A percentile compares a stretch with the other conserved stretches of the same genome.
These are phyloP conservation scores for Penicillium olsonii DNA, from an alignment of 2,329 filamentous ascomycete genomes.

Conservation along the genomic window DNA sequence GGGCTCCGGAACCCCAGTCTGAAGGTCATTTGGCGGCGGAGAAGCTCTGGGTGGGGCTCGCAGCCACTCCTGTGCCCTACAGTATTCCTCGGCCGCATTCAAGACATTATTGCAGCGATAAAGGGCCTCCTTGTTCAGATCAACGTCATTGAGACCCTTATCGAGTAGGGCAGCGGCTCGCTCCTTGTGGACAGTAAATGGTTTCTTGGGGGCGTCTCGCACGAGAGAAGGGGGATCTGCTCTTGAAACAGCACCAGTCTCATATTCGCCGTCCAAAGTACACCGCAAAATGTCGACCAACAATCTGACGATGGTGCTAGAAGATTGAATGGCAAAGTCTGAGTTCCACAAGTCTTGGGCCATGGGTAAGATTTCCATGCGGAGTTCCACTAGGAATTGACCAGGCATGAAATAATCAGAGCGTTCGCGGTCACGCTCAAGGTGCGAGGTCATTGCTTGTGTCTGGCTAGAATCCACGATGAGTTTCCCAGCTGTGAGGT, in stretches of 20 bases:
- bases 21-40: slow-evolving; percentile 62
- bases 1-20: slow-evolving; percentile 30
- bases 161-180: slow-evolving; percentile 47
- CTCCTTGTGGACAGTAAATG: slow-evolving; percentile 55
- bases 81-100: slow-evolving; percentile 70
- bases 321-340: slow-evolving; percentile 76
- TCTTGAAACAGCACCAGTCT: slow-evolving; percentile 64
- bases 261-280: slow-evolving; percentile 75
- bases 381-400: slow-evolving; percentile 84
- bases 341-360: slow-evolving; percentile 83
- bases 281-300: slow-evolving; percentile 81
- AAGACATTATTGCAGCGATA: slow-evolving; percentile 75
- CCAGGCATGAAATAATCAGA: slow-evolving; percentile 65
- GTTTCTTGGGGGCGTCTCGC: slow-evolving; percentile 49
- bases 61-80: slow-evolving; percentile 61
- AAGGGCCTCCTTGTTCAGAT: slow-evolving; percentile 73
- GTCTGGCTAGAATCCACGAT: slow-evolving; percentile 75
- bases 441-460: slow-evolving; percentile 52
- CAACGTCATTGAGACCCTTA: slow-evolving; percentile 54
- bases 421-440: slow-evolving; percentile 57
- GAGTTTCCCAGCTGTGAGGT: slow-evolving; percentile 75
- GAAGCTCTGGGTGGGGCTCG: slow-evolving; percentile 65
- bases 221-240: slow-evolving; percentile 59
- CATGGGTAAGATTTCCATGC: slow-evolving; percentile 75
- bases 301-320: slow-evolving; percentile 72